These are phyloP conservation scores for Cryptococcus maquisensis DNA, from an alignment of 1,284 basidiomycete species.

Conservation along the genomic window DNA sequence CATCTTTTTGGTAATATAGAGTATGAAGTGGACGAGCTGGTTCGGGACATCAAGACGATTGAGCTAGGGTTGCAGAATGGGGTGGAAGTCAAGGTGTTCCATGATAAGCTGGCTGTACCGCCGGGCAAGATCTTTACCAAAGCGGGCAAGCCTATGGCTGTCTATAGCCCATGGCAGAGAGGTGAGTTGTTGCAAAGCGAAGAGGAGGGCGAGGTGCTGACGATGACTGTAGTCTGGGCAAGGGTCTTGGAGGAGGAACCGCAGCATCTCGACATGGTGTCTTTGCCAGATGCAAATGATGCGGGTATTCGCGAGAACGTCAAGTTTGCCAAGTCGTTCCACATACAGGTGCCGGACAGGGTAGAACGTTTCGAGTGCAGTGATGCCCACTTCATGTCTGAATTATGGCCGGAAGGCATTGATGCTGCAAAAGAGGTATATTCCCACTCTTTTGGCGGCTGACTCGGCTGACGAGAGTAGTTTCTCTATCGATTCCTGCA, in stretches of 20 bases:
- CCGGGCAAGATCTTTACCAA: slow-evolving; percentile 72
- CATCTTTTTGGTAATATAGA: slow-evolving; percentile 78
- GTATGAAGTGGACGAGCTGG: slow-evolving; percentile 86
- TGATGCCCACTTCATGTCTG: slow-evolving; percentile 61
- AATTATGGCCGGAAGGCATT: slow-evolving; percentile 74
- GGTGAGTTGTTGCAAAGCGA: too few species aligned
- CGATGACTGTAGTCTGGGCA: slow-evolving; percentile 39
- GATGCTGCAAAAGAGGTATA: slow-evolving; percentile 61
- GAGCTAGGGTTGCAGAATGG: slow-evolving; percentile 56
- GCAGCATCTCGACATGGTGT: slow-evolving; percentile 57
- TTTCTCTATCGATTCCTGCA: slow-evolving; percentile 69
- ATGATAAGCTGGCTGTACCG: slow-evolving; percentile 75
- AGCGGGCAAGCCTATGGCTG: slow-evolving; percentile 63
- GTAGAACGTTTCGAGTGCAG: slow-evolving; percentile 63
- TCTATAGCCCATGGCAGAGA: slow-evolving; percentile 47
- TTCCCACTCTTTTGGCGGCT: not conserved
- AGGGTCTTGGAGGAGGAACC: slow-evolving; percentile 55
- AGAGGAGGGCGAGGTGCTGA: too few species aligned
- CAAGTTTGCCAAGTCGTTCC: slow-evolving; percentile 57
- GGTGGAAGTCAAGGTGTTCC: slow-evolving; percentile 61
- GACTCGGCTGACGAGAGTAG: slow-evolving; percentile 45
- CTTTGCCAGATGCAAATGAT: slow-evolving; percentile 58
- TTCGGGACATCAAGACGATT: slow-evolving; percentile 67
- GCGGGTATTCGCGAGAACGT: slow-evolving; percentile 54
- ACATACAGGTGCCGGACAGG: slow-evolving; percentile 55